Evolutionary conservation across 257 asterid genomes (phyloP).

Genomic region (Lithospermum erythrorhizon): DNA sequence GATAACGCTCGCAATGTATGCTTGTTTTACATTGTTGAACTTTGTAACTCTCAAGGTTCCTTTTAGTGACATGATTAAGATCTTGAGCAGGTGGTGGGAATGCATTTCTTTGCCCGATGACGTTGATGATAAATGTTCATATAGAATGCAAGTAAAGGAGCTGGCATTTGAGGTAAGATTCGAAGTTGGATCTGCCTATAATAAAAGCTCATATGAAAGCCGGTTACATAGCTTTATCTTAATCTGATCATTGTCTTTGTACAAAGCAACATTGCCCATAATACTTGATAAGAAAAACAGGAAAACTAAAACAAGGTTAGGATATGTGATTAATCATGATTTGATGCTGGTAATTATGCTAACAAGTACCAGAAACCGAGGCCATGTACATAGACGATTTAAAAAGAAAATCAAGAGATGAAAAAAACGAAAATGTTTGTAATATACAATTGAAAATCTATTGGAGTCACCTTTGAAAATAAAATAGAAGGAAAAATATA

Average conservation of each 20-base stretch:
- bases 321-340: neutral
- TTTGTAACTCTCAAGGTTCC: neutral
- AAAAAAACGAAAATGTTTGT: too few relatives aligned
- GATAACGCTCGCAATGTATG: neutral
- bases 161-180: conserved; percentile 70
- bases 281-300: neutral
- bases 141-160: conserved; percentile 70
- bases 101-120: conserved; percentile 84
- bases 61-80: conserved; percentile 3
- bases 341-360: neutral
- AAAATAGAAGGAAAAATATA: neutral
- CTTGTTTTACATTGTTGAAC: neutral
- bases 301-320: neutral
- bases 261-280: neutral
- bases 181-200: neutral
- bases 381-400: too few relatives aligned
- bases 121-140: conserved; percentile 58
- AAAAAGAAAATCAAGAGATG: neutral
- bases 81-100: conserved; percentile 83
- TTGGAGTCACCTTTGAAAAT: neutral
- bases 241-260: too few relatives aligned
- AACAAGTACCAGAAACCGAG: too few relatives aligned
- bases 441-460: too few relatives aligned
- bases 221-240: neutral
- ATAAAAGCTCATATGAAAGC: too few relatives aligned